These are phyloP conservation scores for Leptoxyphium fumago DNA, from an alignment of 2,329 filamentous ascomycete genomes.

Conservation along the genomic window DNA sequence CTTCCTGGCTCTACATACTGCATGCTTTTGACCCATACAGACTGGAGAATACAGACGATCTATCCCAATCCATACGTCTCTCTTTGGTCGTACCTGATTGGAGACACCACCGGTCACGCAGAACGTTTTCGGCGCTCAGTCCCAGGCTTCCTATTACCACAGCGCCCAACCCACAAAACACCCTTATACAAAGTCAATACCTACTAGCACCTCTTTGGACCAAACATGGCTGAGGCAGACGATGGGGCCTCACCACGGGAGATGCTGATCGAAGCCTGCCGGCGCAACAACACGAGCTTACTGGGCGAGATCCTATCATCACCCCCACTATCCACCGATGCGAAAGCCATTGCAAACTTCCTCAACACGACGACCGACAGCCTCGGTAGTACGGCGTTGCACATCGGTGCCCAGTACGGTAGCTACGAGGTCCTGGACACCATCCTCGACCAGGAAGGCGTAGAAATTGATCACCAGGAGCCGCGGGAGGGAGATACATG, in stretches of 20 bases:
- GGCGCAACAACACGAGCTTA: constrained; percentile 80
- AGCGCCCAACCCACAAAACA: no score
- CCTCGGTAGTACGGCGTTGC: constrained; percentile 76
- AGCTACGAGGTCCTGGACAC: constrained; percentile 75
- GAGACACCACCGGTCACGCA: no score
- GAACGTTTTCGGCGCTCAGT: no score
- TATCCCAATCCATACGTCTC: no score
- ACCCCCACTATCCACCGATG: constrained; percentile 28
- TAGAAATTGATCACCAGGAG: constrained; percentile 71
- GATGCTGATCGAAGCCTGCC: constrained; percentile 80
- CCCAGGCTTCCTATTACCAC: no score
- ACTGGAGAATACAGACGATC: no score
- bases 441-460: constrained; percentile 67
- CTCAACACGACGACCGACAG: constrained; percentile 78
- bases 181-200: no score
- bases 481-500: constrained; percentile 61
- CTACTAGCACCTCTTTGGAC: no score
- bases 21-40: no score
- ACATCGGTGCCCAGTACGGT: constrained; percentile 73
- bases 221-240: constrained; percentile 13
- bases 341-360: constrained; percentile 54
- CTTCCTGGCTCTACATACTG: no score
- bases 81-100: no score
- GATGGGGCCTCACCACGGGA: constrained; percentile 78
- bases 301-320: constrained; percentile 57